These are phyloP conservation scores for Heliamphora exappendiculata DNA, from an alignment of 148 eudicot genomes.

Conservation along the genomic window DNA sequence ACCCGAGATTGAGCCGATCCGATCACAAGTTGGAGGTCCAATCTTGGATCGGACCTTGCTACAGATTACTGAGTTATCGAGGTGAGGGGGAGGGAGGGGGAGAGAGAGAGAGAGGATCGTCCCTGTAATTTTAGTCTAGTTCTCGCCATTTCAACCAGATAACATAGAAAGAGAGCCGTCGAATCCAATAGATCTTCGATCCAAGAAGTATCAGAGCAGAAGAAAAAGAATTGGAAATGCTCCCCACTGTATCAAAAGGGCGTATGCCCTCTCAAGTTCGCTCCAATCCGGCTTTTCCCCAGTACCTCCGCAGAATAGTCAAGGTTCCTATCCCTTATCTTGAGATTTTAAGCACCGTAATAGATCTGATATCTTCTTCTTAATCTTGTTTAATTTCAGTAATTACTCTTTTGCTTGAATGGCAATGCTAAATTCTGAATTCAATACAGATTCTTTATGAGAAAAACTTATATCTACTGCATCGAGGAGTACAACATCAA, in stretches of 20 bases:
- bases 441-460: neutral
- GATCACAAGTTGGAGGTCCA: neutral
- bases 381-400: neutral
- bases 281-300: conserved; percentile 11
- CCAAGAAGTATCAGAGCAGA: neutral
- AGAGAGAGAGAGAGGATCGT: neutral
- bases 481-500: neutral
- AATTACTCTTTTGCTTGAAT: neutral
- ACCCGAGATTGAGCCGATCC: neutral
- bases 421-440: neutral
- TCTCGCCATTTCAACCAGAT: neutral
- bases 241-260: conserved; percentile 16
- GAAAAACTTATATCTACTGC: neutral
- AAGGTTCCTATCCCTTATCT: conserved; percentile 12
- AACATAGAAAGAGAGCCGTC: conserved; percentile 6
- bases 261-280: conserved; percentile 14
- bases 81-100: neutral
- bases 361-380: conserved; percentile 9
- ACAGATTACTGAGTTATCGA: neutral
- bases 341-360: neutral
- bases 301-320: conserved; percentile 24
- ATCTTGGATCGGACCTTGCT: neutral
- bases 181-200: conserved; percentile 5
- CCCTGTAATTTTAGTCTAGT: neutral
- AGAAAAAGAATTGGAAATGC: conserved; percentile 11